Base-by-base conservation (phyloP, 2,329 filamentous ascomycete genomes). In the Fusarium globosum region DNA sequence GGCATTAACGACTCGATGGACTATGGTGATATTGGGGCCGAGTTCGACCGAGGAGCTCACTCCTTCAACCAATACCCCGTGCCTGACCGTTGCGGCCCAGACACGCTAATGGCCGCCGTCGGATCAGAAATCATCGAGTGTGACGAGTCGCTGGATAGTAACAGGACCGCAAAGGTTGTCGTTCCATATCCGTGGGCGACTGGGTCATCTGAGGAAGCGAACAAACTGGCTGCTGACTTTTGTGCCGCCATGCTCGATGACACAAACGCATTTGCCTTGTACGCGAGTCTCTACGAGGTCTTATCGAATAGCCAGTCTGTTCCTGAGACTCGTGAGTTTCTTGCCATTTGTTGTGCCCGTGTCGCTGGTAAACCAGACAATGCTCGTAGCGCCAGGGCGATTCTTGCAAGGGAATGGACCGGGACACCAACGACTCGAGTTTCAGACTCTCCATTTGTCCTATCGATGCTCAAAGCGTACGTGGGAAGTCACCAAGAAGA, bases 211-310 rank as follows among this genome's bases (percentile, higher is more conserved):
- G 51, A 74, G n/a, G 65, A 73, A n/a, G 53, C 45, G 13, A 73
- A 52, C 45, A 78, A 77, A 61, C 73, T 77, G 42, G 69, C 73
- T 30, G 77, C 77, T 39, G 77, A 79, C 64, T 79, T 79, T 49
- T 76, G 68, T 33, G 69, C 69, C 33, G 69, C 74, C 45, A 76
- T 78, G 72, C 68, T 66, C 11, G 77, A 79, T 46, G 75, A 77
- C n/a, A 45, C 71, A 43, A 77, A 75, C 45, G 74, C 77, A 35
- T 76, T 71, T 28, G 6, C n/a, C 15, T 63, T 79, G 13, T 77
- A 77, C 55, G 41, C 36, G 7, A 30, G 57, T 11, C 73, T 79
- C n/a, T 61, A 71, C 36, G 43, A 38, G 9, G n/a, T 23, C 21
- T 38, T 77, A 20, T 21, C 52, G n/a, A 52, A 39, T 3, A 51